phyloP scores from a whole-genome alignment of 1,139 yeast species.

The Hansenula lynferdii region DNA sequence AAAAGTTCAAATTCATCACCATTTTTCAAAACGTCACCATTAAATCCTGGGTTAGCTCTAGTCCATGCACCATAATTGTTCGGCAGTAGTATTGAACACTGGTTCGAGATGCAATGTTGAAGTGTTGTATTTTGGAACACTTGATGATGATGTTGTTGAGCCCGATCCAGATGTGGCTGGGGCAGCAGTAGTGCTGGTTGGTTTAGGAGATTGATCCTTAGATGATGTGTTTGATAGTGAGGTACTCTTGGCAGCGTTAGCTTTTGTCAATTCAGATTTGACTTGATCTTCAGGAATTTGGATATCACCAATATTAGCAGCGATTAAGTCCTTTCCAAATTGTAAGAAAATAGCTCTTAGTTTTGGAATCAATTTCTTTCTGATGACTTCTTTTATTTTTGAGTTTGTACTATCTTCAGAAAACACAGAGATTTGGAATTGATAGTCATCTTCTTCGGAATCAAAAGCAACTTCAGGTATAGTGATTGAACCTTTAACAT shows the following conservation, averaged over 20 bases:
- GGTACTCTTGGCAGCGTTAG: slow-evolving; percentile 43
- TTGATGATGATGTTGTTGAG: slow-evolving; percentile 22
- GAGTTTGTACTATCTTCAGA: slow-evolving; percentile 48
- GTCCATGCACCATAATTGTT: slow-evolving; percentile 86
- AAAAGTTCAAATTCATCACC: slow-evolving; percentile 69
- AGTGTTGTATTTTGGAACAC: slow-evolving; percentile 66
- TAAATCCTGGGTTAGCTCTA: slow-evolving; percentile 61
- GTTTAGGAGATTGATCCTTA: slow-evolving; percentile 7
- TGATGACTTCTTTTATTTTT: slow-evolving; percentile 51
- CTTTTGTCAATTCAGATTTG: slow-evolving; percentile 60
- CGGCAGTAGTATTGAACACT: slow-evolving; percentile 81
- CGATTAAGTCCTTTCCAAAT: slow-evolving; percentile 77
- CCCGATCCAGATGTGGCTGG: slow-evolving; percentile 2
- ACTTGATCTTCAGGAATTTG: slow-evolving; percentile 73
- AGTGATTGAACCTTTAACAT: slow-evolving; percentile 62
- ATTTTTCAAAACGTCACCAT: slow-evolving; percentile 40
- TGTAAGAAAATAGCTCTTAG: slow-evolving; percentile 52
- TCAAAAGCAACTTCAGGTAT: slow-evolving; percentile 97
- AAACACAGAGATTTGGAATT: slow-evolving; percentile 68
- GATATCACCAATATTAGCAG: slow-evolving; percentile 77
- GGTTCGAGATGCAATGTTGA: slow-evolving; percentile 76
- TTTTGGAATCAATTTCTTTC: slow-evolving; percentile 61
- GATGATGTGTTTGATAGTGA: slow-evolving; percentile 8
- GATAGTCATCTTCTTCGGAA: slow-evolving; percentile 78
- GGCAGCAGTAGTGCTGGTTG: slow-evolving; percentile 13